Evolutionary conservation across 2,329 filamentous ascomycete genomes (phyloP), one percentile per base, ranked within the genome.

Genomic region (Pezicula carpinea): DNA sequence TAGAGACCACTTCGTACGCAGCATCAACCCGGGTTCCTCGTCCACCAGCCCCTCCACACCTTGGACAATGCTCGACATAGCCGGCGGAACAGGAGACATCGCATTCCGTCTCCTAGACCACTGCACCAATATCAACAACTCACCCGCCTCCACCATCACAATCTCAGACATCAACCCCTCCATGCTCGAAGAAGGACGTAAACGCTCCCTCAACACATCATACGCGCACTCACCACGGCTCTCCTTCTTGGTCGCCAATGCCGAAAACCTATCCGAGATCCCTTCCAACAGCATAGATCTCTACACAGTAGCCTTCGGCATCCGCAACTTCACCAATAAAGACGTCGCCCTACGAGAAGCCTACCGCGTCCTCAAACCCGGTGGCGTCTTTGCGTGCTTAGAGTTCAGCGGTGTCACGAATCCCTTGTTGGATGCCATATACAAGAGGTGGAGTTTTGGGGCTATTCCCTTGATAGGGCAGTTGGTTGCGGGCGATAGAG

Each of bases 251-350:
- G 85, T 95, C 60, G 92, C 89, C 52, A 96, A 99, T 64, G 93
- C 93, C 7, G 89, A 96, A 63, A 71, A 80, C 42, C 78, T 97
- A 23, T 69, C 77, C 54, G 67, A 69, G 15, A 79, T 96, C 46
- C 75, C 83, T 2, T 74, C 80, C 59, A 75, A 77, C 62, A 86
- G 79, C n/a, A 76, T 97, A 46, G 93, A 99, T 66, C 76, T 99
- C 5, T 99, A 99, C 72, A 99, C 93, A 0, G 93, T 99, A 3
- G 90, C 92, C 0, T 99, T 99, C 62, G 93, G 93, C 26, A 97
- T 99, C 64, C 80, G 93, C 43, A 99, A 99, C 70, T 99, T 99
- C 70, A 93, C 89, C 46, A 83, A 96, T 70, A 95, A 96, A 64
- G 83, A 87, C 40, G 79, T 79, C 0, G 95, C 92, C 0, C 71